A percentile compares a stretch with the other conserved stretches of the same genome.
phyloP scores from a whole-genome alignment of 2,329 filamentous ascomycete genomes.

The Xylaria sp. region DNA sequence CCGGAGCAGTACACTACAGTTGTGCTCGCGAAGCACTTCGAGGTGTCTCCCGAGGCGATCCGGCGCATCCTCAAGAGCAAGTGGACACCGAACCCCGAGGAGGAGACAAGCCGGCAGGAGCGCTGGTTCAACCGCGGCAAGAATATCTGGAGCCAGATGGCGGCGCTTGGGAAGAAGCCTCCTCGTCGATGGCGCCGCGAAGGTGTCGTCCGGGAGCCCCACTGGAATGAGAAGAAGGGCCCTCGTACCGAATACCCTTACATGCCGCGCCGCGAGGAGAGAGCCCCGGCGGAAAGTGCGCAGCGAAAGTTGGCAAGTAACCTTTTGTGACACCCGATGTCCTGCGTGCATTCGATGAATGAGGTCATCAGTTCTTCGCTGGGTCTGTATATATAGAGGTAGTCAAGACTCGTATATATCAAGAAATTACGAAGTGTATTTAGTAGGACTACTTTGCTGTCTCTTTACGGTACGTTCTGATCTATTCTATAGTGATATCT shows the following conservation, averaged over 20 bases:
- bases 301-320: conserved; percentile 44
- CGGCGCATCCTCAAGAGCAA: conserved; percentile 85
- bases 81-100: conserved; percentile 70
- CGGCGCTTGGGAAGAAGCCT: conserved; percentile 69
- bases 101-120: conserved; percentile 66
- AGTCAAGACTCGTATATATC: neutral
- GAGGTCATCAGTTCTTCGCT: neutral
- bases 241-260: conserved; percentile 46
- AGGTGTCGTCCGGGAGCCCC: conserved; percentile 59
- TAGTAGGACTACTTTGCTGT: neutral
- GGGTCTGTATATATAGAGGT: conserved; percentile 1
- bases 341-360: neutral
- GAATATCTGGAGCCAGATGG: conserved; percentile 67
- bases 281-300: conserved; percentile 43
- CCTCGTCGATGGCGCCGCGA: conserved; percentile 68
- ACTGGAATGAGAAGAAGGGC: conserved; percentile 52
- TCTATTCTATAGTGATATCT: neutral
- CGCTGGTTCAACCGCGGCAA: conserved; percentile 71
- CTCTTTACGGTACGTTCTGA: neutral
- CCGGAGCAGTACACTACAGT: conserved; percentile 80
- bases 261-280: conserved; percentile 35
- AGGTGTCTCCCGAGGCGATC: conserved; percentile 87
- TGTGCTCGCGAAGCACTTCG: conserved; percentile 79
- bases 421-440: neutral
- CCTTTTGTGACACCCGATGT: conserved; percentile 40